These are phyloP conservation scores for Medicago arabica DNA, from an alignment of 306 rosid species.

Conservation along the genomic window DNA sequence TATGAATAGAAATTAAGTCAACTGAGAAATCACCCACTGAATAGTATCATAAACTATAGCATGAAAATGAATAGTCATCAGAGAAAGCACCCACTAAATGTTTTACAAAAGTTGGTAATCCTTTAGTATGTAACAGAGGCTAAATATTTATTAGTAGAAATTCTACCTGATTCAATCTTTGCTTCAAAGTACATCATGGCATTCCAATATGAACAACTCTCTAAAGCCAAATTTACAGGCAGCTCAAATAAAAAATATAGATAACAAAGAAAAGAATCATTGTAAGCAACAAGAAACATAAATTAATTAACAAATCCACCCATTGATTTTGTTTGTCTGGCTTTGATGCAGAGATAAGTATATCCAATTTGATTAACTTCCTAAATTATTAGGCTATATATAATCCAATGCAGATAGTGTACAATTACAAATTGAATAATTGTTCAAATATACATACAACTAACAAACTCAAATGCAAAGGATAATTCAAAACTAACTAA, in stretches of 20 bases:
- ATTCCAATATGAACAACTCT: constrained; percentile 57
- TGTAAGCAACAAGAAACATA: constrained; percentile 62
- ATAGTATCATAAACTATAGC: not conserved
- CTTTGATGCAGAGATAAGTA: constrained; percentile 41
- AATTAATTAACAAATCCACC: constrained; percentile 75
- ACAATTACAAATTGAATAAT: not conserved
- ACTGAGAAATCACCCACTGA: constrained; percentile 21
- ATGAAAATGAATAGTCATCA: constrained; percentile 36
- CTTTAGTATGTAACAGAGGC: constrained; percentile 47
- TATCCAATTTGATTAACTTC: too few species aligned
- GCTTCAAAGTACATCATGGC: constrained; percentile 52
- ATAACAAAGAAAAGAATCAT: constrained; percentile 45
- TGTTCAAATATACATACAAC: not conserved
- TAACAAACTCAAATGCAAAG: not conserved
- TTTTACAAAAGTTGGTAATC: constrained; percentile 48
- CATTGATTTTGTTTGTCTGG: constrained; percentile 42
- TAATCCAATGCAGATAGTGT: too few species aligned
- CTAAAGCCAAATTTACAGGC: constrained; percentile 67
- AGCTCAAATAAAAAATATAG: constrained; percentile 37
- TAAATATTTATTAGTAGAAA: constrained; percentile 37
- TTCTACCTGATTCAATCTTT: constrained; percentile 43
- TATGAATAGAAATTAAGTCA: not conserved
- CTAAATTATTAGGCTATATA: too few species aligned
- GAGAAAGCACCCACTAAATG: too few species aligned
- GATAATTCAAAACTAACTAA: not conserved